These are phyloP conservation scores for cucumber (Cucumis sativus) DNA, from an alignment of 306 rosid species.

Conservation along the genomic window DNA sequence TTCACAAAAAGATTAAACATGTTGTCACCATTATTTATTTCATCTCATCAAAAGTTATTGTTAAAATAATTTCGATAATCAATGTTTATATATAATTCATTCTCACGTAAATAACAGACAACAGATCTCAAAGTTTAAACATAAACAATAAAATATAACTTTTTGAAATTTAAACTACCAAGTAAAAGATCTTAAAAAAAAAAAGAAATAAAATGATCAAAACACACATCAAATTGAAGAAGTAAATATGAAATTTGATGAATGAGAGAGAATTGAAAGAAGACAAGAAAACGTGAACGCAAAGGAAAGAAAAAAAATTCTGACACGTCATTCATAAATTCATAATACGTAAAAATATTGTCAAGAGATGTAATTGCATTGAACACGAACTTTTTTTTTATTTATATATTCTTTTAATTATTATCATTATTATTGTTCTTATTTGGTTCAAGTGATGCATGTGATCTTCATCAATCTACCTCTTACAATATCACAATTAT, in stretches of 20 bases:
- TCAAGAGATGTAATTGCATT: background rate
- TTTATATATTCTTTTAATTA: too few relatives aligned
- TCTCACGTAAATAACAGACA: too few relatives aligned
- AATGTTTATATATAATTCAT: too few relatives aligned
- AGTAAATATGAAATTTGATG: background rate
- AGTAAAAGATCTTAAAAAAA: too few relatives aligned
- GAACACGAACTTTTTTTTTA: background rate
- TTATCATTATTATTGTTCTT: too few relatives aligned
- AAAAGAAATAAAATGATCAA: background rate
- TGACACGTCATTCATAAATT: background rate
- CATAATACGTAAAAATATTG: background rate
- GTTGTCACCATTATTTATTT: too few relatives aligned
- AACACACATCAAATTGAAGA: background rate
- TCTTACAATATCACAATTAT: background rate
- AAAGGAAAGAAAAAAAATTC: background rate
- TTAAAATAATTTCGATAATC: too few relatives aligned
- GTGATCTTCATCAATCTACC: background rate
- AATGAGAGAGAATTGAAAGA: background rate
- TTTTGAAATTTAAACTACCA: too few relatives aligned
- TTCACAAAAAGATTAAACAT: too few relatives aligned
- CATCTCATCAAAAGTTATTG: too few relatives aligned
- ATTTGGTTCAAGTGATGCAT: background rate
- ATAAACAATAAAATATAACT: too few relatives aligned
- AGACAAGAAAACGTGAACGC: slow-evolving; percentile 6
- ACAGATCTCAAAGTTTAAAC: too few relatives aligned